A percentile compares a stretch with the other conserved stretches of the same genome.
phyloP scores from a whole-genome alignment of 495 filamentous ascomycete genomes.

The Annulohypoxylon moriforme region DNA sequence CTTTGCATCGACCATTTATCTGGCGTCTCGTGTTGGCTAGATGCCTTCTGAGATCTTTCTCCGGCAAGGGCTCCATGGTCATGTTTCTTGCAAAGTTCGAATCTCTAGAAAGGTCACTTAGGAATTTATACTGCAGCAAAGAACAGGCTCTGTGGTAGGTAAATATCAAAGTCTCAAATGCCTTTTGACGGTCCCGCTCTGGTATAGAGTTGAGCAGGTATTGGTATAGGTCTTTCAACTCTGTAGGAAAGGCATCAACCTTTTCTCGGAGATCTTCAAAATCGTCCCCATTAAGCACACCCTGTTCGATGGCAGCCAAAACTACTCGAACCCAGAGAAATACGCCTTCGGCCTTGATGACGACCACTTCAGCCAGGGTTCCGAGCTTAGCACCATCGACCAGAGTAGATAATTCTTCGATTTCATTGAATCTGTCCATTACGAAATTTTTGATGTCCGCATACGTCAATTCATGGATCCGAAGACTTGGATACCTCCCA shows the following conservation, averaged over 20 bases:
- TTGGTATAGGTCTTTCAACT: conserved; percentile 31
- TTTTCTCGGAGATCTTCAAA: conserved; percentile 26
- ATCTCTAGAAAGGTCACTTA: conserved; percentile 31
- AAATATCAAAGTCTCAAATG: conserved; percentile 25
- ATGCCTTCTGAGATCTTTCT: neutral
- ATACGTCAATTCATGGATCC: conserved; percentile 46
- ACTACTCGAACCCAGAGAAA: conserved; percentile 49
- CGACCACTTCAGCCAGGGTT: conserved; percentile 19
- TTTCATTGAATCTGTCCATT: conserved; percentile 22
- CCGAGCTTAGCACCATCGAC: neutral
- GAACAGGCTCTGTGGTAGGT: neutral
- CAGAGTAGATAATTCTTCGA: neutral
- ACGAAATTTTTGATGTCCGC: conserved; percentile 40
- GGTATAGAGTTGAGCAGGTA: conserved; percentile 32
- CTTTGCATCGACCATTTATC: conserved; percentile 38
- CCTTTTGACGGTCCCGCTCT: conserved; percentile 24
- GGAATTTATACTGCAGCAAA: conserved; percentile 33
- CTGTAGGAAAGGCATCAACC: conserved; percentile 27
- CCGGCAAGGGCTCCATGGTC: neutral
- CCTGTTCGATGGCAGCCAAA: conserved; percentile 35
- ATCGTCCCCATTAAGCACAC: conserved; percentile 37
- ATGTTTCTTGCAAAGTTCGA: conserved; percentile 11
- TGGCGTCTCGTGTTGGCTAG: conserved; percentile 2
- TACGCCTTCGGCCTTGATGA: conserved; percentile 46
- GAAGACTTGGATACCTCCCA: conserved; percentile 13